These are phyloP conservation scores for Xylaria sp. DNA, from an alignment of 2,329 filamentous ascomycete genomes.

Conservation along the genomic window DNA sequence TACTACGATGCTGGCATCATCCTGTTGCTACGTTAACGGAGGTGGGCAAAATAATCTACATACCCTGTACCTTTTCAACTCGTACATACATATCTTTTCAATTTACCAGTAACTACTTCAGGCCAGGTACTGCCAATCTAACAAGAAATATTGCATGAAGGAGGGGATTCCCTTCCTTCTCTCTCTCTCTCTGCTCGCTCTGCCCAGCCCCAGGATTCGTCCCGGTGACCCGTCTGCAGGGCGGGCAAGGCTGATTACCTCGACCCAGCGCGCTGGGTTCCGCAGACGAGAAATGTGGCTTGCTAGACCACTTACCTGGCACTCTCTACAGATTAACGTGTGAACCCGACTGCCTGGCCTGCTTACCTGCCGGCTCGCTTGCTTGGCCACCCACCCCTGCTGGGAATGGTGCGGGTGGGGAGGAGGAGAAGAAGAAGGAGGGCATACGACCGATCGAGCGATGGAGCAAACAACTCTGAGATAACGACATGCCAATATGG, in stretches of 20 bases:
- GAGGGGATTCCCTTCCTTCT: neutral
- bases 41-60: too few species aligned
- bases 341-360: neutral
- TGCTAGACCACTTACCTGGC: neutral
- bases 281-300: neutral
- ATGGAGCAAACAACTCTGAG: neutral
- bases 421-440: neutral
- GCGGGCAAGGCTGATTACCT: neutral
- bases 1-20: neutral
- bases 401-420: neutral
- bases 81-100: neutral
- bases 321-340: neutral
- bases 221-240: conserved; percentile 1
- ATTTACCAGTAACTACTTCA: neutral
- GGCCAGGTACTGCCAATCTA: neutral
- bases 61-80: neutral
- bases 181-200: neutral
- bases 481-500: neutral
- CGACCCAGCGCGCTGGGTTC: neutral
- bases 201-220: neutral
- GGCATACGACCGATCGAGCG: neutral
- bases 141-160: neutral
- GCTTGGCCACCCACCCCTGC: neutral
- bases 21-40: too few species aligned
- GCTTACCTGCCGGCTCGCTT: neutral